Conservation (phyloP, 805 yeast species). For the Vanderwaltozyma polyspora region DNA sequence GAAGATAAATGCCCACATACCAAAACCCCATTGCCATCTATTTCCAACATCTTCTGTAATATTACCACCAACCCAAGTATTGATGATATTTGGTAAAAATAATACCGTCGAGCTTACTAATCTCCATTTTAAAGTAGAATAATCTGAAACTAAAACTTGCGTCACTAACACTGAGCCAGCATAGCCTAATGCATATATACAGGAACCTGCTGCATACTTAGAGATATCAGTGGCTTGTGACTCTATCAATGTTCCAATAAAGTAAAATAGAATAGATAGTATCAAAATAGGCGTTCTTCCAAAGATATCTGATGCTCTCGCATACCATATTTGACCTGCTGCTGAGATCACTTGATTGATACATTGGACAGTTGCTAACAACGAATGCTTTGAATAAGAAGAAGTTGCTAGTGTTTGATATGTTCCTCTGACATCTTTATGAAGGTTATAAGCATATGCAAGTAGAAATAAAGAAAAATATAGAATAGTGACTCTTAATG, state of each 20-base stretch:
- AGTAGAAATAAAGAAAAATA: too few relatives aligned
- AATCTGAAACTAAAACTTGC: conserved; percentile 51
- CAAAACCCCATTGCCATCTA: conserved; percentile 65
- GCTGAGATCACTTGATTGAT: conserved; percentile 45
- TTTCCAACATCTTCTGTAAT: conserved; percentile 30
- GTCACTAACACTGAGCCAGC: conserved; percentile 51
- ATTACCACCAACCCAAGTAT: conserved; percentile 68
- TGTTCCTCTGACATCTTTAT: too few relatives aligned
- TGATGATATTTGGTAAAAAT: conserved; percentile 61
- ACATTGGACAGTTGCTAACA: conserved; percentile 40
- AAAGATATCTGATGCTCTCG: conserved; percentile 44
- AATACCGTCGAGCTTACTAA: conserved; percentile 53
- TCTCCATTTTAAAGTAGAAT: conserved; percentile 62
- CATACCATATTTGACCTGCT: conserved; percentile 45
- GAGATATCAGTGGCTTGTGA: conserved; percentile 43
- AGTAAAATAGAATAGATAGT: conserved; percentile 38
- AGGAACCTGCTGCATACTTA: conserved; percentile 47
- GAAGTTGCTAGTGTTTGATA: too few relatives aligned
- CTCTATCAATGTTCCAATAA: conserved; percentile 46
- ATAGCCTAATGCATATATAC: conserved; percentile 41
- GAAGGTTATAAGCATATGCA: too few relatives aligned
- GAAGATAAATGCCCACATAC: conserved; percentile 70
- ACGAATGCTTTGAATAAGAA: conserved; percentile 38
- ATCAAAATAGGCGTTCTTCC: conserved; percentile 42
- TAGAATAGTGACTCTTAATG: too few relatives aligned